Evolutionary conservation across 768 basidiomycete genomes (phyloP), one percentile per base, ranked within the genome.

Genomic region (Arthromyces matolae): DNA sequence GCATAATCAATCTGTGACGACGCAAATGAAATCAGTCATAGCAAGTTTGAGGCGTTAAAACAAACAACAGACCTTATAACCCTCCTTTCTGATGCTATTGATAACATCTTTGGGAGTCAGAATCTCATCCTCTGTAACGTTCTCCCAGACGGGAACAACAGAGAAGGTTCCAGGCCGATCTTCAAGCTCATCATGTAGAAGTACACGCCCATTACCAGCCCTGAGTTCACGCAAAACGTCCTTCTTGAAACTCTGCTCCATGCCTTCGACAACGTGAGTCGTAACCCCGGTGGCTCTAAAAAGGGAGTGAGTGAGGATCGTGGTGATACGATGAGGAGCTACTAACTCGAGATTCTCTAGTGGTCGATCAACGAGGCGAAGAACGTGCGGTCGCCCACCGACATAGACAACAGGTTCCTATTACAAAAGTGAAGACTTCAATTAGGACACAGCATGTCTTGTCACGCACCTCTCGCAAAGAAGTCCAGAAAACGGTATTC

Each of bases 161-260:
- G 85, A 78, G 66, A 93, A 98, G 0, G 81, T 76, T 2, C 94
- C 94, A 1, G 93, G 89, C 31, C 87, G 78, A 45, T 95, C 93
- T 64, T 96, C 94, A 5, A 96, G 81, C 68, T 99, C 95, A 58
- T 98, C 95, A 54, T 98, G 96, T 2, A 98, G 77, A 1, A 99
- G 71, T 33, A 99, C 81, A 20, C 89, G 80, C 3, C 93, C 93
- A 27, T 79, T 62, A 28, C 80, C 79, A 24, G 73, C 69, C 33
- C 75, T 74, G n/a, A 94, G 71, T 66, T 99, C 96, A 3, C 77
- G 73, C 6, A 96, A 69, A 9, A 98, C 81, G 59, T 99, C 96
- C 39, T 76, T 77, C 70, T 96, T 95, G 64, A 99, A 83, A 44
- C 71, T 81, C 29, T 79, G 69, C 52, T 98, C 96, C 89, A 97